These are phyloP conservation scores for Carex myosuroides DNA, from an alignment of 176 grass and related monocot genomes.

Conservation along the genomic window DNA sequence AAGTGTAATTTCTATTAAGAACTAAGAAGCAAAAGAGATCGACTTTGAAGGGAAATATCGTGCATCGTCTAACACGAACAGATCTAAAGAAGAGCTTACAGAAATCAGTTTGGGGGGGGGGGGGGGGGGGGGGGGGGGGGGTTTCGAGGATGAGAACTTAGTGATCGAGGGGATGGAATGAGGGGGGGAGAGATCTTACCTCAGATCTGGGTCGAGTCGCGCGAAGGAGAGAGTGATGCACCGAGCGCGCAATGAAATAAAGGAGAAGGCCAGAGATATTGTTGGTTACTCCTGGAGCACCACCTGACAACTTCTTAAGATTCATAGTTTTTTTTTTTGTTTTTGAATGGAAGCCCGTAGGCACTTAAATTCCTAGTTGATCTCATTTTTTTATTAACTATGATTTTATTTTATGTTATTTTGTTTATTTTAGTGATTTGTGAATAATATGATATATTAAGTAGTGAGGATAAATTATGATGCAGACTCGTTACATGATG, in stretches of 20 bases:
- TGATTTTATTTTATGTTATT: neutral
- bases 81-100: neutral
- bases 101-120: neutral
- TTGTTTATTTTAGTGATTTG: neutral
- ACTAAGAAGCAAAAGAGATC: neutral
- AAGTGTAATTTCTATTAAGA: neutral
- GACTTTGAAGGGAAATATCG: neutral
- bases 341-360: too few relatives aligned
- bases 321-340: neutral
- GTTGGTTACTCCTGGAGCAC: neutral
- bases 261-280: neutral
- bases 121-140: neutral
- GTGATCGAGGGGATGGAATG: neutral
- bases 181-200: slow-evolving; percentile 13
- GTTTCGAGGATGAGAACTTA: neutral
- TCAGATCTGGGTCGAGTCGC: slow-evolving; percentile 33
- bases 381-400: too few relatives aligned
- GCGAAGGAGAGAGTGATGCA: neutral
- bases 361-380: neutral
- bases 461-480: too few relatives aligned
- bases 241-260: slow-evolving; percentile 19
- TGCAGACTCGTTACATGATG: too few relatives aligned
- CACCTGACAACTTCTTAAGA: neutral
- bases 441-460: too few relatives aligned
- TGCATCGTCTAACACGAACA: neutral